Percentiles rank a stretch among this genome's conserved stretches.
phyloP scores from a whole-genome alignment of 108 stramenopile species.

The Nannochloropsis gaditana region DNA sequence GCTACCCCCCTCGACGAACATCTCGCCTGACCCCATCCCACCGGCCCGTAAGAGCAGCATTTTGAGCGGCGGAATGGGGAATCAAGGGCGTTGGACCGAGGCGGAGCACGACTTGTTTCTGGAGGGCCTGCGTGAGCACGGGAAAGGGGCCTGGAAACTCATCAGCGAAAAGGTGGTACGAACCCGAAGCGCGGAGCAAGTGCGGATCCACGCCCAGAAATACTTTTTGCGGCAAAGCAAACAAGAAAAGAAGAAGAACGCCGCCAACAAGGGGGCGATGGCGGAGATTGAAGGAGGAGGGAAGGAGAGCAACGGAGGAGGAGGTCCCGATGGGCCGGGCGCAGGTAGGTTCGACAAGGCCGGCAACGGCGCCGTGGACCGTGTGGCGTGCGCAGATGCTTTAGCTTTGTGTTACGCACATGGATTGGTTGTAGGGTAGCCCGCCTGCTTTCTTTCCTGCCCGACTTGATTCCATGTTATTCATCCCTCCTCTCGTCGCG shows the following conservation, averaged over 20 bases:
- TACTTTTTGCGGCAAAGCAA: slow-evolving; percentile 19
- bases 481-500: too few relatives aligned
- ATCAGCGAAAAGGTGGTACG: background rate
- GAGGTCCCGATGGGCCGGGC: background rate
- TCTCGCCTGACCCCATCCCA: background rate
- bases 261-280: slow-evolving; percentile 18
- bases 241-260: background rate
- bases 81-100: slow-evolving; percentile 15
- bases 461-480: too few relatives aligned
- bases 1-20: background rate
- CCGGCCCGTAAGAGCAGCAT: background rate
- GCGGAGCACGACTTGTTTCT: slow-evolving; percentile 26
- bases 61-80: background rate
- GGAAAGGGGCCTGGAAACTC: slow-evolving; percentile 25
- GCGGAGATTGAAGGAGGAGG: slow-evolving; percentile 21
- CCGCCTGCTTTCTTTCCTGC: too few relatives aligned
- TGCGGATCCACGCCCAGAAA: slow-evolving; percentile 28
- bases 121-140: background rate
- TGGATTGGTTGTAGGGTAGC: too few relatives aligned
- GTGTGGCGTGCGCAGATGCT: too few relatives aligned
- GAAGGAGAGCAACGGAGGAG: background rate
- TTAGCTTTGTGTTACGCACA: too few relatives aligned
- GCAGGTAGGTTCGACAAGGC: too few relatives aligned
- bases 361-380: too few relatives aligned
- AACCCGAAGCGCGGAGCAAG: slow-evolving; percentile 19